A percentile compares a stretch with the other conserved stretches of the same genome.
These are phyloP conservation scores for Grosmannia penicillata DNA, from an alignment of 2,329 filamentous ascomycete genomes.

Conservation along the genomic window DNA sequence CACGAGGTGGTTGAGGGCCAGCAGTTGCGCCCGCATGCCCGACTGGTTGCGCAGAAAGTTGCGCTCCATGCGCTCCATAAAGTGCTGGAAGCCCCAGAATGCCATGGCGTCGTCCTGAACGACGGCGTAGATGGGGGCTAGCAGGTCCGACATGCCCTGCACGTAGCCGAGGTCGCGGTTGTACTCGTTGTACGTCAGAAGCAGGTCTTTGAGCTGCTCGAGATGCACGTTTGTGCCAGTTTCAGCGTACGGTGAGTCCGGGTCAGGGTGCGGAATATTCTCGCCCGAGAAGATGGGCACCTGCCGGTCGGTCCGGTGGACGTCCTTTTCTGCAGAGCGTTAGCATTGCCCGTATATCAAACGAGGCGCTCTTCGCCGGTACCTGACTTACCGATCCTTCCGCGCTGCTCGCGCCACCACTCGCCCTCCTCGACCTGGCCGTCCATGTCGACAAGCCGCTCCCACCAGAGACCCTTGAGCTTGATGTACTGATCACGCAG, in stretches of 20 bases:
- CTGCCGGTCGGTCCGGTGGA: constrained; percentile 88
- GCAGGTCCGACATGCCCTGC: constrained; percentile 94
- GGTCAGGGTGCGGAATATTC: constrained; percentile 91
- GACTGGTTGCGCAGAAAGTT: constrained; percentile 94
- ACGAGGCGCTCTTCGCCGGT: too few relatives aligned
- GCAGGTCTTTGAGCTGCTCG: constrained; percentile 98
- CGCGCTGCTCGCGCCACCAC: constrained; percentile 93
- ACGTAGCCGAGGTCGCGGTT: constrained; percentile 94
- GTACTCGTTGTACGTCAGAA: constrained; percentile 96
- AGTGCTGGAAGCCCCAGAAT: constrained; percentile 91
- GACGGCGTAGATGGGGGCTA: constrained; percentile 91
- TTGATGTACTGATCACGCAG: constrained; percentile 87
- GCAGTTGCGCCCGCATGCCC: constrained; percentile 84
- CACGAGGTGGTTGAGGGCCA: constrained; percentile 84
- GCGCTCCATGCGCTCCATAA: constrained; percentile 96
- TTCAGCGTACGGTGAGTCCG: constrained; percentile 85
- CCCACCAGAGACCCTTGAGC: constrained; percentile 93
- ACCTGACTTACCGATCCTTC: constrained; percentile 81
- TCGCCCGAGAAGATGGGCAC: constrained; percentile 94
- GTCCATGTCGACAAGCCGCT: constrained; percentile 70
- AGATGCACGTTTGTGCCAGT: constrained; percentile 92
- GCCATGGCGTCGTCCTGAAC: constrained; percentile 94
- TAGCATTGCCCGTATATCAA: neutral
- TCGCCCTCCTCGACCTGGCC: constrained; percentile 72
- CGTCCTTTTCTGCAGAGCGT: constrained; percentile 69